Conservation (phyloP, 2,329 filamentous ascomycete species). For the Colletotrichum costaricense region DNA sequence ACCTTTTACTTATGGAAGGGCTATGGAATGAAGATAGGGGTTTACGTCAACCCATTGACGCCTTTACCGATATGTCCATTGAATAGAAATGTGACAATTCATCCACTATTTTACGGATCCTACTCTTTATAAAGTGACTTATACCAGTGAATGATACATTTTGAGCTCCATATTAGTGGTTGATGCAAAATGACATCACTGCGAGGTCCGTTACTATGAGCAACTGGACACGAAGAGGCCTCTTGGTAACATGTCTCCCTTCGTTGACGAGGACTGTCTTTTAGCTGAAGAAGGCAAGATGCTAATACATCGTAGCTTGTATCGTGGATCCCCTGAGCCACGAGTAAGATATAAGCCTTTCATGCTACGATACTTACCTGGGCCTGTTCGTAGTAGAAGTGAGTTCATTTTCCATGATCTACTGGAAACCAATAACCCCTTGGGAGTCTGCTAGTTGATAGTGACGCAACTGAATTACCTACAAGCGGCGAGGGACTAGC, state of each 20-base stretch:
- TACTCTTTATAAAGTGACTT: neutral
- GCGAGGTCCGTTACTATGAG: neutral
- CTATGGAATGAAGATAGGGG: conserved; percentile 31
- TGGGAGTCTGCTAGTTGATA: too few relatives aligned
- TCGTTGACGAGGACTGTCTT: neutral
- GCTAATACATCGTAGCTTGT: too few relatives aligned
- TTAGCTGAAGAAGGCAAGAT: neutral
- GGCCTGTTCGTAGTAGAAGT: neutral
- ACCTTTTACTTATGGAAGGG: conserved; percentile 22
- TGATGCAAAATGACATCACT: too few relatives aligned
- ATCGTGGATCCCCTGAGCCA: too few relatives aligned
- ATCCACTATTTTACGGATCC: neutral
- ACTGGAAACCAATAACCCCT: neutral
- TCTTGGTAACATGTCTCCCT: neutral
- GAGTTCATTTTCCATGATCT: neutral
- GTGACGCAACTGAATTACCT: too few relatives aligned
- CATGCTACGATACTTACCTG: too few relatives aligned
- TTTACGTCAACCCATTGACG: conserved; percentile 18
- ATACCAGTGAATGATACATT: too few relatives aligned
- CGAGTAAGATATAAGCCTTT: too few relatives aligned
- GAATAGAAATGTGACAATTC: conserved; percentile 29
- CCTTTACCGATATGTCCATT: conserved; percentile 24
- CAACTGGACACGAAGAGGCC: neutral
- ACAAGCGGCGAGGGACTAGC: too few relatives aligned
- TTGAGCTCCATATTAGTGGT: too few relatives aligned